Evolutionary conservation across 345 rosid species (phyloP), one percentile per base, ranked within the genome.

Genomic region (Ceriops decandra): DNA sequence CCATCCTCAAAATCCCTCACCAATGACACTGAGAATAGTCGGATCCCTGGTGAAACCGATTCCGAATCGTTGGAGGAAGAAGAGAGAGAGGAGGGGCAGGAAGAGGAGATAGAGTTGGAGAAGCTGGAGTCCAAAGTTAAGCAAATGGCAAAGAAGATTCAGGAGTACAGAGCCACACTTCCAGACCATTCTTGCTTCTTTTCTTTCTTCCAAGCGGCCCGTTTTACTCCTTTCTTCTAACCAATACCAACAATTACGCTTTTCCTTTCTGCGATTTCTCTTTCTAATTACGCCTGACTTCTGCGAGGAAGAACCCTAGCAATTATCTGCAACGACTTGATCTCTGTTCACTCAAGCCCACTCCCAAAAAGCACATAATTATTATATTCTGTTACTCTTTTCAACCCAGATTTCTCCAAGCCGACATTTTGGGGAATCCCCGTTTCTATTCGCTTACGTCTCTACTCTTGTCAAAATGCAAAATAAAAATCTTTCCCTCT

Each of bases 81-180:
- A 19, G 66, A 58, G 26, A 57, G 49, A 4, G 84, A 70, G 54
- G 77, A 59, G 58, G 93, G 62, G 22, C 66, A 26, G 10, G 57
- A 51, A 26, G 68, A 64, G 5, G 84, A 70, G 59, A 74, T 59
- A 61, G 93, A 89, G 58, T 51, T 88, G 68, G 87, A 84, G 78
- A 63, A 79, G 68, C 65, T 89, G 77, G 92, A 84, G 82, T 58
- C 72, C 10, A 90, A 88, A 60, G 82, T 87, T 76, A 76, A 59
- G 79, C 78, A 81, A 66, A 79, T 90, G 92, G 92, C 86, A 10
- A 74, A 73, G 71, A 88, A 80, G 82, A 81, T 93, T 49, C 74
- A 80, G 20, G 85, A 87, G 16, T 87, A 77, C 81, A 79, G 95
- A 69, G 68, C 81, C 68, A 82, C 83, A 66, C 82, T 90, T 46